A percentile compares a stretch with the other conserved stretches of the same genome.
phyloP scores from a whole-genome alignment of 257 asterid genomes.

The Euphrasia confusa region DNA sequence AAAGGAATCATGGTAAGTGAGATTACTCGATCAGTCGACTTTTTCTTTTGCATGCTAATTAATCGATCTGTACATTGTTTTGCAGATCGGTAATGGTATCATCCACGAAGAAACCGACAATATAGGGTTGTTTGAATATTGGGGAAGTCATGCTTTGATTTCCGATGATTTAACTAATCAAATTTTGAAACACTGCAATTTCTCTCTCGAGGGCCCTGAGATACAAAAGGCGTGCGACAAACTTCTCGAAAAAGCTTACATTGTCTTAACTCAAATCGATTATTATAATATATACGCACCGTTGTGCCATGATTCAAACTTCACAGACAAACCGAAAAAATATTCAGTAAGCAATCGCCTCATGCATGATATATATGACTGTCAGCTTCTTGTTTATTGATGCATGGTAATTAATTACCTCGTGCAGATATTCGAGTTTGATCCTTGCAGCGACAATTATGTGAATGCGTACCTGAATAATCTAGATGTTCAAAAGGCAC shows the following conservation, averaged over 20 bases:
- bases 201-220: slow-evolving; percentile 27
- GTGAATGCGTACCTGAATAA: slow-evolving; percentile 54
- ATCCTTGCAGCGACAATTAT: slow-evolving; percentile 67
- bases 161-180: slow-evolving; percentile 34
- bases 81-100: slow-evolving; percentile 74
- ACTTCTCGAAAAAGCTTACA: slow-evolving; percentile 25
- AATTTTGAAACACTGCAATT: slow-evolving; percentile 42
- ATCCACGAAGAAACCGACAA: slow-evolving; percentile 57
- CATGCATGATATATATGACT: too few species aligned
- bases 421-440: slow-evolving; percentile 37
- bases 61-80: too few species aligned
- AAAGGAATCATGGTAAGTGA: slow-evolving; percentile 77
- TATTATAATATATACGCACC: slow-evolving; percentile 70
- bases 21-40: slow-evolving; percentile 5
- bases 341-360: slow-evolving; percentile 35
- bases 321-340: slow-evolving; percentile 48
- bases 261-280: slow-evolving; percentile 23
- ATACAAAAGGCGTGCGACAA: slow-evolving; percentile 29
- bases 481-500: slow-evolving; percentile 69
- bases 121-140: slow-evolving; percentile 58
- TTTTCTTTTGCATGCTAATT: background rate
- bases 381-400: too few species aligned
- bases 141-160: slow-evolving; percentile 58
- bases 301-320: slow-evolving; percentile 35
- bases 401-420: background rate